Base-by-base conservation (phyloP, 495 filamentous ascomycete genomes). In the Neurospora sp. region DNA sequence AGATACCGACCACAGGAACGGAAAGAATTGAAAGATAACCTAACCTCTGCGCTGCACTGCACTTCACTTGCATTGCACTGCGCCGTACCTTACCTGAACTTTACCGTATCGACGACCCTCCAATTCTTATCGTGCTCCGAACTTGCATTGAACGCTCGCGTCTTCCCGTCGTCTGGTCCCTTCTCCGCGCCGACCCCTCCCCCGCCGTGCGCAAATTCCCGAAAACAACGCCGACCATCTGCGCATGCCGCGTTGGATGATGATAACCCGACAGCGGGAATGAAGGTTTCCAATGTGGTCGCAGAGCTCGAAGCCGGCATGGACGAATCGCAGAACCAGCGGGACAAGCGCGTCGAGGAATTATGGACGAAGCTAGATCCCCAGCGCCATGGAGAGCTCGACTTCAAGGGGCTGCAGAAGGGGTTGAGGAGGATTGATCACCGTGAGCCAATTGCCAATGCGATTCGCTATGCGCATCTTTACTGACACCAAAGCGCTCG, bases 371-470 rank as follows among this genome's bases (percentile, higher is more conserved):
- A 87, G 71, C 86, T 99, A 75, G 95, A 97, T 80, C 90, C 91
- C 70, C 87, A 87, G 74, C 87, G 88, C 46, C 89, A 91, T 73
- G 93, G 94, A 41, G 88, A 92, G 80, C 84, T 99, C 74, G 94
- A 98, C 83, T 83, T 93, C 71, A 90, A 90, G 79, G 93, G 90
- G 20, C 83, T 99, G 73, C 92, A 93, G 82, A 92, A 89, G 81
- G 96, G 96, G 16, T 82, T 99, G 74, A 90, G 84, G 80, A 92
- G 90, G 81, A 93, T 98, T 74, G 94, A 99, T 81, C 96, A 99
- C 82, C 96, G 95, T 96, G 85, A 87, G 93, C 81, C 70, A 44
- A 44, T 20, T 18, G 72, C 74, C 72, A 66, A 66, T 74, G 27
- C 49, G 46, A 54, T 71, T 46, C 71, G 71, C 31, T 41, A 46